Base-by-base conservation (phyloP, 768 basidiomycete species). In the Lactarius evosmus region DNA sequence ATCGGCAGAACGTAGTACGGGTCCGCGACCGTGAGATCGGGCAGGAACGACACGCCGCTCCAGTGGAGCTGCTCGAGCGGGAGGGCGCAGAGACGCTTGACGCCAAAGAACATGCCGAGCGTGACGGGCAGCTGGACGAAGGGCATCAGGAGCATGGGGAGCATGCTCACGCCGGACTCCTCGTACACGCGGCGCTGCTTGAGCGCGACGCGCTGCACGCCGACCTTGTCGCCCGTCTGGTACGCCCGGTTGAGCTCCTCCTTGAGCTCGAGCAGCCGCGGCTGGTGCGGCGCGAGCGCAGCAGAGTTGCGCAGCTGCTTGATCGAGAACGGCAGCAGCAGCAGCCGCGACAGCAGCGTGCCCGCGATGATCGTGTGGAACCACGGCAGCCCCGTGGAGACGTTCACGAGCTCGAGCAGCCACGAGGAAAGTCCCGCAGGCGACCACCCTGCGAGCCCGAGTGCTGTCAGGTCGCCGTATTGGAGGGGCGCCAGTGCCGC, bases 31-130 rank as follows among this genome's bases (percentile, higher is more conserved):
- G 93, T 93, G 67, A 98, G 75, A 74, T 98, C 89, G 0, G 86
- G 85, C 41, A 95, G 73, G 76, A 86, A 85, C 51, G 74, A 78
- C 33, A 93, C 73, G 0, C 95, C 94, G 62, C 91, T 93, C 65
- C 85, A 77, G 67, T 82, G 80, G 70, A 98, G 73, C 76, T 93
- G 93, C 58, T 80, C 80, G 22, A 97, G 74, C 0, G 92, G 91
- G 51, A 87, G 73, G 55, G 80, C 77, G 69, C 87, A 86, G 78
- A 98, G 81, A 53, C 77, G 78, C 75, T 85, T 85, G 60, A 96
- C 73, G 19, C 84, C 92, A 68, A 93, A 87, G 81, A 98, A 98
- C 77, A 92, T 76, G 16, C 87, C 86, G 34, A 97, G 75, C 52
- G 89, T 87, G 49, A 93, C 78, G 1, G 91, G 85, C 25, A 93